phyloP scores from a whole-genome alignment of 2,329 filamentous ascomycete species.

The Hymenoscyphus occultus region DNA sequence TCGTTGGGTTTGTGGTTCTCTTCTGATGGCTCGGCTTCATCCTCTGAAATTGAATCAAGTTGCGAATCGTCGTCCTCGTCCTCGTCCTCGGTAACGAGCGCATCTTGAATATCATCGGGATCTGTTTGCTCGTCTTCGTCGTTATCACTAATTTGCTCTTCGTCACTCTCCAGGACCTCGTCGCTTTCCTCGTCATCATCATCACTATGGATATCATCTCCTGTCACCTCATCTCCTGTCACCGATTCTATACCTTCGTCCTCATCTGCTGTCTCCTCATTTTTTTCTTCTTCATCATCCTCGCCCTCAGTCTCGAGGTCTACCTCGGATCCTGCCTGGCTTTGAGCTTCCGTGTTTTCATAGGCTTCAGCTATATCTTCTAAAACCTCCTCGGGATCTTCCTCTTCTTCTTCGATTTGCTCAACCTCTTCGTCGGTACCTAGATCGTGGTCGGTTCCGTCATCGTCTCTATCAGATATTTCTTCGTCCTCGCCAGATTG shows the following conservation, averaged over 20 bases:
- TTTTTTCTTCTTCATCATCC: background rate
- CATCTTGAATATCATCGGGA: background rate
- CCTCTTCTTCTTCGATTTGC: no score
- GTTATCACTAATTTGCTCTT: background rate
- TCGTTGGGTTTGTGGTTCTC: background rate
- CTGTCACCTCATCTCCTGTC: no score
- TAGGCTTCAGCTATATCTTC: no score
- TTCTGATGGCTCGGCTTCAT: background rate
- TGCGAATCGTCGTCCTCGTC: background rate
- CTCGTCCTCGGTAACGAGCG: background rate
- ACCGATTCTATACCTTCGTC: background rate
- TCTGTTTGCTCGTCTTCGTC: background rate
- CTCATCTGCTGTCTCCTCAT: background rate
- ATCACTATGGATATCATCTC: background rate
- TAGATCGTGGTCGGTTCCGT: no score
- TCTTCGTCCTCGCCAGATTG: no score
- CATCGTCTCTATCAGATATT: no score
- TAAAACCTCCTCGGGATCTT: no score
- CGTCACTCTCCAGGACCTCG: background rate
- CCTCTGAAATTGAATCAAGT: background rate
- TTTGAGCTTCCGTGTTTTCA: no score
- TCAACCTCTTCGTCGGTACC: no score
- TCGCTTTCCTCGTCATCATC: background rate
- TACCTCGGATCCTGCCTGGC: background rate
- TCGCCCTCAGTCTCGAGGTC: background rate